phyloP scores from a whole-genome alignment of 257 asterid genomes.

The Plectranthus barbatus region DNA sequence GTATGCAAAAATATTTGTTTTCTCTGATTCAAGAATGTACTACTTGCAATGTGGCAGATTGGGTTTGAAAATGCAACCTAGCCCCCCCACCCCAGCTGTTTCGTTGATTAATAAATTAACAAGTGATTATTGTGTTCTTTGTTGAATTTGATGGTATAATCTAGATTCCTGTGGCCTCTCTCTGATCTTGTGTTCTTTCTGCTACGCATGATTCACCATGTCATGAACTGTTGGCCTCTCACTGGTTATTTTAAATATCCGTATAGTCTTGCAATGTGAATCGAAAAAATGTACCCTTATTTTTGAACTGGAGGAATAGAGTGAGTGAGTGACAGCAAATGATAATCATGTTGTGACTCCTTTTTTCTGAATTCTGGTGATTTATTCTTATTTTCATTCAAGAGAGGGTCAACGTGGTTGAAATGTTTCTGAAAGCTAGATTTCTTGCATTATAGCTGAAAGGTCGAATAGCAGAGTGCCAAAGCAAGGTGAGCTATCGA shows the following conservation, averaged over 20 bases:
- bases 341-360: not conserved
- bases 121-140: not conserved
- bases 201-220: conserved; percentile 3
- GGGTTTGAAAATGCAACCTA: not conserved
- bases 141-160: not conserved
- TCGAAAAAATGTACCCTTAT: no score
- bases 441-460: not conserved
- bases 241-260: not conserved
- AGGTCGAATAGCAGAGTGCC: not conserved
- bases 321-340: no score
- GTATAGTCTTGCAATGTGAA: not conserved
- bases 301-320: no score
- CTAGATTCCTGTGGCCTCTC: no score
- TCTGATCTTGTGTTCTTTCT: no score
- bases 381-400: not conserved
- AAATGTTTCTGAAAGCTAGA: not conserved
- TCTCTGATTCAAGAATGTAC: not conserved
- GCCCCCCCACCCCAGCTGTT: not conserved
- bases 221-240: not conserved
- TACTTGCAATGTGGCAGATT: not conserved
- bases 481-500: not conserved
- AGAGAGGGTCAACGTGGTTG: not conserved
- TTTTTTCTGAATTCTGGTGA: not conserved
- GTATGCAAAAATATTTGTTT: no score
- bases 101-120: not conserved